Percentiles rank a stretch among this genome's conserved stretches.
These are phyloP conservation scores for Suillus bovinus DNA, from an alignment of 768 basidiomycete genomes.

Conservation along the genomic window DNA sequence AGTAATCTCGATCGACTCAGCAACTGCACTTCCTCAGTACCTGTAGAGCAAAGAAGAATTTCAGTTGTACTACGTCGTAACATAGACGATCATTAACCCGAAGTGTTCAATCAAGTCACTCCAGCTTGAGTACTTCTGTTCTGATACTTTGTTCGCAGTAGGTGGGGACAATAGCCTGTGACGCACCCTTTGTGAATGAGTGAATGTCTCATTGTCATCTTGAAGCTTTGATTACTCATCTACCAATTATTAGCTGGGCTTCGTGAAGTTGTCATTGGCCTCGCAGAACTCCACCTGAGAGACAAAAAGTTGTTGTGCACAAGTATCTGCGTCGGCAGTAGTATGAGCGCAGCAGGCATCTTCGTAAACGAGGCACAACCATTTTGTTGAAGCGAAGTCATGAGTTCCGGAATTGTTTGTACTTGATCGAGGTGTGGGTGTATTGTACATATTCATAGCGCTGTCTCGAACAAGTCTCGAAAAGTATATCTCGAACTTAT, in stretches of 20 bases:
- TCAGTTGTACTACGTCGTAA: too few relatives aligned
- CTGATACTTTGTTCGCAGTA: conserved; percentile 43
- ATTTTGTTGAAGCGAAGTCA: conserved; percentile 24
- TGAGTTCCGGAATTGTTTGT: conserved; percentile 10
- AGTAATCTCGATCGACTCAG: too few relatives aligned
- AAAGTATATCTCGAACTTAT: too few relatives aligned
- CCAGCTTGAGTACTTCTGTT: neutral
- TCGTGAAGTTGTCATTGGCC: conserved; percentile 84
- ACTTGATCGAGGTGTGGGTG: too few relatives aligned
- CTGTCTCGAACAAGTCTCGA: too few relatives aligned
- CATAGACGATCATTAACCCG: too few relatives aligned
- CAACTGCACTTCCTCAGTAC: too few relatives aligned
- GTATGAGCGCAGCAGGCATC: conserved; percentile 85
- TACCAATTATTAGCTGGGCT: conserved; percentile 59
- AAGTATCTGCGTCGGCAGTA: conserved; percentile 81
- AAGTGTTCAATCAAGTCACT: conserved; percentile 64
- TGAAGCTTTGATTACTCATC: conserved; percentile 16
- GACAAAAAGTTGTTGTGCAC: conserved; percentile 76
- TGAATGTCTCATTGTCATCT: conserved; percentile 36
- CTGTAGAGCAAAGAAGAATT: too few relatives aligned
- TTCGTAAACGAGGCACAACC: conserved; percentile 67
- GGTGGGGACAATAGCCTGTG: conserved; percentile 83
- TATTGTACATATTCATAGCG: too few relatives aligned
- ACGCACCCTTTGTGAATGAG: conserved; percentile 86
- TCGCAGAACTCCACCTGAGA: conserved; percentile 74